phyloP scores from a whole-genome alignment of 2,329 filamentous ascomycete species.

The Cercospora nicotianae region DNA sequence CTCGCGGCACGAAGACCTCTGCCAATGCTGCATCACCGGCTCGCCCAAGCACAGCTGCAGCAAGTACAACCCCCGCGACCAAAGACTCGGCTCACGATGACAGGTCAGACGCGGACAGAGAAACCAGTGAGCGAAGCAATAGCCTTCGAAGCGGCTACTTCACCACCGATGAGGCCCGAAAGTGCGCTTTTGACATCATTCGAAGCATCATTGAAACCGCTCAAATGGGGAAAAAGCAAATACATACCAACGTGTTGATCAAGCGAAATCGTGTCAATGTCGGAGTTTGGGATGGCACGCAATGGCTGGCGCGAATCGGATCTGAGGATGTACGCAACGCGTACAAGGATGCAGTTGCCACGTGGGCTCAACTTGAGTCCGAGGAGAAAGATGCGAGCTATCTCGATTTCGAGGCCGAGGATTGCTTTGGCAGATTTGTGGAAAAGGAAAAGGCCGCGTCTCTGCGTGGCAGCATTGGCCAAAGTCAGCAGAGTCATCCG shows the following conservation, averaged over 20 bases:
- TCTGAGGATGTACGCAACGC: constrained; percentile 77
- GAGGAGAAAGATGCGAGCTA: constrained; percentile 33
- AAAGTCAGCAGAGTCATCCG: constrained; percentile 29
- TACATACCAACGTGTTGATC: constrained; percentile 26
- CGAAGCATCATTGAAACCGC: constrained; percentile 81
- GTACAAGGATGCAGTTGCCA: constrained; percentile 78
- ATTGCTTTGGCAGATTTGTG: constrained; percentile 28
- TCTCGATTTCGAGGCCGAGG: constrained; percentile 30
- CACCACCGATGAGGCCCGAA: constrained; percentile 61
- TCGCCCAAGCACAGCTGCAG: constrained; percentile 7
- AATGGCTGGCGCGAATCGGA: constrained; percentile 83
- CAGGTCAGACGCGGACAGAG: constrained; percentile 47
- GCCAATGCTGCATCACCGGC: constrained; percentile 11
- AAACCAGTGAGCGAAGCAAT: constrained; percentile 51
- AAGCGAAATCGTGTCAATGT: constrained; percentile 64
- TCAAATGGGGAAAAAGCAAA: constrained; percentile 49
- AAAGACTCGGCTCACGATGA: constrained; percentile 9
- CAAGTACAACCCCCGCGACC: not conserved
- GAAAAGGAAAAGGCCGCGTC: constrained; percentile 27
- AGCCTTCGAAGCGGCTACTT: constrained; percentile 53
- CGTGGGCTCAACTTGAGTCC: constrained; percentile 63
- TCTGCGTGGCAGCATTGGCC: constrained; percentile 25
- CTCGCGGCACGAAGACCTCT: constrained; percentile 13
- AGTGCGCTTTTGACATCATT: constrained; percentile 71
- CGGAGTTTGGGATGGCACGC: constrained; percentile 91